Conservation (phyloP, 2,329 filamentous ascomycete species). For the Fusarium dimerum region DNA sequence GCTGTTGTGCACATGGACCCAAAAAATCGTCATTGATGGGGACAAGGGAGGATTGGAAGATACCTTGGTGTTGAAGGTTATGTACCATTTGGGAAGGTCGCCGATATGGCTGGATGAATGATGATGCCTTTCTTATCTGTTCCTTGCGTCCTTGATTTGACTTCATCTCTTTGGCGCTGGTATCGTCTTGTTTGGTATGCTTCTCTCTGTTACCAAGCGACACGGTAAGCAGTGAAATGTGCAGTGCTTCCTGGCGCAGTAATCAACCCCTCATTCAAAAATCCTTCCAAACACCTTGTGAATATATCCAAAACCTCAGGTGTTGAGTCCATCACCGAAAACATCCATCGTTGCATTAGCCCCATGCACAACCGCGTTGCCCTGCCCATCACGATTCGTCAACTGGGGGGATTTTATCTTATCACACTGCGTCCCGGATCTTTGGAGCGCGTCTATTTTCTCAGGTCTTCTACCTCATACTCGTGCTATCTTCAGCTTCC, state of each 20-base stretch:
- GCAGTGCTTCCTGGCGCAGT: background rate
- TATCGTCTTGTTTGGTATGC: too few species aligned
- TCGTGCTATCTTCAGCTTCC: background rate
- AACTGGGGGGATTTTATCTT: background rate
- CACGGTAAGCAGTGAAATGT: background rate
- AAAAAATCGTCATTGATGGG: background rate
- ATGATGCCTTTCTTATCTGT: background rate
- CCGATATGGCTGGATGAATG: background rate
- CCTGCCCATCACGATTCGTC: background rate
- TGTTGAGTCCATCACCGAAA: too few species aligned
- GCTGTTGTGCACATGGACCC: too few species aligned
- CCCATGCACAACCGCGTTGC: too few species aligned
- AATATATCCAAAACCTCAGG: too few species aligned
- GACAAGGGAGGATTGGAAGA: background rate
- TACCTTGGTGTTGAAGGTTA: background rate
- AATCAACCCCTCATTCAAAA: background rate
- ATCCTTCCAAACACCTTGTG: background rate
- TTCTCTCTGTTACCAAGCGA: too few species aligned
- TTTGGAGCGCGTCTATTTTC: background rate
- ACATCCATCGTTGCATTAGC: too few species aligned
- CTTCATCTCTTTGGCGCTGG: too few species aligned
- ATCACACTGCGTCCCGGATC: background rate
- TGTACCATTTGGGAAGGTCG: background rate
- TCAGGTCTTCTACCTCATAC: background rate
- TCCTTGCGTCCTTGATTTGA: too few species aligned